Evolutionary conservation across 371 early-diverging fungal species (phyloP).

Genomic region (Mucor velutinosus): DNA sequence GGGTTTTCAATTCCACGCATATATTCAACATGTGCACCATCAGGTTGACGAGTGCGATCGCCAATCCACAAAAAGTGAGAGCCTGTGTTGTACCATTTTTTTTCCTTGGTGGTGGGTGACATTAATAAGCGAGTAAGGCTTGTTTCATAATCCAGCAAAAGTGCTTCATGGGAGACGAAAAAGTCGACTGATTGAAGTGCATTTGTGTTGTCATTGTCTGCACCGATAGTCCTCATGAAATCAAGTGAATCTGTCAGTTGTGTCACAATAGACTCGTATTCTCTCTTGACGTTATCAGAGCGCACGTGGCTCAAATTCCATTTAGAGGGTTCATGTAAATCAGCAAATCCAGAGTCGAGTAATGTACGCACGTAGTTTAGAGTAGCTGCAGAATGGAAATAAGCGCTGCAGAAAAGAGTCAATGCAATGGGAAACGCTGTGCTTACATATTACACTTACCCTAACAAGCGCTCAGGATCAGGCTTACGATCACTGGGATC

Average conservation of each 20-base stretch:
- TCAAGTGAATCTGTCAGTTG: constrained; percentile 86
- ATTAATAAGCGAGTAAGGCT: constrained; percentile 73
- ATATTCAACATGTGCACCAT: constrained; percentile 96
- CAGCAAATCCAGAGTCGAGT: constrained; percentile 80
- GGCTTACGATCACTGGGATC: constrained; percentile 85
- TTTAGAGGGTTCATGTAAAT: constrained; percentile 86
- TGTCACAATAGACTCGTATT: constrained; percentile 88
- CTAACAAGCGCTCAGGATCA: constrained; percentile 91
- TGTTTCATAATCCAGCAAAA: constrained; percentile 90
- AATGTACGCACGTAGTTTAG: constrained; percentile 92
- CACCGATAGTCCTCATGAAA: constrained; percentile 92
- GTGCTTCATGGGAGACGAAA: constrained; percentile 94
- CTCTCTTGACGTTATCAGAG: constrained; percentile 74
- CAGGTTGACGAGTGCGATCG: constrained; percentile 94
- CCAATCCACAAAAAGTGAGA: constrained; percentile 98
- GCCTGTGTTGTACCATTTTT: constrained; percentile 67
- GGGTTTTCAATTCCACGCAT: constrained; percentile 95
- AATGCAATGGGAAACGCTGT: not conserved
- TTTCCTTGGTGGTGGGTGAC: constrained; percentile 42
- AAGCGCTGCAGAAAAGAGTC: constrained; percentile 60
- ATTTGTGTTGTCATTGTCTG: constrained; percentile 48
- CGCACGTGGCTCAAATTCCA: constrained; percentile 94
- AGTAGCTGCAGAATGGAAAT: constrained; percentile 98
- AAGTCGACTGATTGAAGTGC: constrained; percentile 78
- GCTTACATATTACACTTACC: constrained; percentile 41